Percentiles rank a stretch among this genome's conserved stretches.
These are phyloP conservation scores for Stephanodiscus minutulus DNA, from an alignment of 108 stramenopile genomes.

Conservation along the genomic window DNA sequence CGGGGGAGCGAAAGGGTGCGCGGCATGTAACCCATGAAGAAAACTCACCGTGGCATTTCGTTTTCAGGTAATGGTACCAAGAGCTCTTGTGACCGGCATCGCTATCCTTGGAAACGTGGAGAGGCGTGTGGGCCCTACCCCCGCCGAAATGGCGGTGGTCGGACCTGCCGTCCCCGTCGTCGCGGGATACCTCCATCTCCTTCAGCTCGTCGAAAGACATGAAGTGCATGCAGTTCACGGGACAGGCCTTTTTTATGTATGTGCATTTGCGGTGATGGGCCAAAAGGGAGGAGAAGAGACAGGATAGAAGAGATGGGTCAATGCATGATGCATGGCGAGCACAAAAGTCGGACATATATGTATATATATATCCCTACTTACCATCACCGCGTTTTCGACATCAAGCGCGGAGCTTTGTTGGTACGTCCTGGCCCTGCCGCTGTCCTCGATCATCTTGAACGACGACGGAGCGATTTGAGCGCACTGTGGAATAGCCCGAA, in stretches of 20 bases:
- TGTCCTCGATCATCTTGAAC: conserved; percentile 72
- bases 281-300: background rate
- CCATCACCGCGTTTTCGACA: conserved; percentile 59
- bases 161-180: conserved; percentile 58
- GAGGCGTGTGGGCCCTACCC: conserved; percentile 50
- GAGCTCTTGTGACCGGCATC: conserved; percentile 69
- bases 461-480: conserved; percentile 65
- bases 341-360: background rate
- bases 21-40: no score
- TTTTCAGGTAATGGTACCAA: conserved; percentile 77
- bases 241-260: conserved; percentile 46
- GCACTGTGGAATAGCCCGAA: conserved; percentile 36
- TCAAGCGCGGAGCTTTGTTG: conserved; percentile 59
- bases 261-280: no score
- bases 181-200: conserved; percentile 69
- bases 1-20: no score
- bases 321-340: background rate
- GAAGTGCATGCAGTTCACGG: conserved; percentile 81
- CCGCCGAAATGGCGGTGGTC: conserved; percentile 63
- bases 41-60: conserved; percentile 57
- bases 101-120: conserved; percentile 76
- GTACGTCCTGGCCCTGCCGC: conserved; percentile 79
- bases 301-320: background rate
- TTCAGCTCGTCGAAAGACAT: conserved; percentile 71
- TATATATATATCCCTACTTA: no score